Base-by-base conservation (phyloP, 768 basidiomycete species). In the Paxillus rubicundulus region DNA sequence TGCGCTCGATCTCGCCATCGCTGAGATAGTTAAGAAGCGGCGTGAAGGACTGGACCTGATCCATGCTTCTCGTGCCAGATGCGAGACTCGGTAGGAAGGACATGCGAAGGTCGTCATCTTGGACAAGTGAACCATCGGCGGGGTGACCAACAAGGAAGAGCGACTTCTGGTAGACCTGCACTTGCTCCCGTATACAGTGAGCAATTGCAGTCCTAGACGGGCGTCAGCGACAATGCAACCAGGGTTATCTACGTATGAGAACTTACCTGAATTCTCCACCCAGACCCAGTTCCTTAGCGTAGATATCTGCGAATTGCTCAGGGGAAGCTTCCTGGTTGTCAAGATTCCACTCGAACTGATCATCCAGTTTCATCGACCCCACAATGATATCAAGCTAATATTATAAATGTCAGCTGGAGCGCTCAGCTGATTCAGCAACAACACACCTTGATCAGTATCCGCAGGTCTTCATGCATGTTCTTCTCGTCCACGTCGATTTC, bases 341-440 rank as follows among this genome's bases (percentile, higher is more conserved):
- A 34, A 98, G 70, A 68, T 99, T 96, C 97, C 97, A 99, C 67
- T 98, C 97, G 63, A 98, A 96, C 63, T 94, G 89, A 70, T 99
- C 97, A 50, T 92, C 89, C 20, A 99, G 80, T 69, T 95, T 94
- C 74, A 94, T 83, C 7, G 87, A 84, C 20, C 92, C 96, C 50
- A 95, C 87, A 49, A 93, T 91, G 70, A 98, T 92, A 70, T 98
- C 96, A 56, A 99, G 81, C 94, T 98, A 52, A 36, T 10, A 30
- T 6, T 13, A 46, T 54, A 50, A 38, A 39, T 41, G 39, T 47
- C 37, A n/a, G 37, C 47, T 33, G 45, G 10, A 21, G 21, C 2
- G 38, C 28, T 34, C 13, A 9, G 41, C 48, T 8, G n/a, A 17
- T 7, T 3, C 37, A 45, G 37, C 30, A 13, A 24, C 24, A 24